phyloP scores from a whole-genome alignment of 2,329 filamentous ascomycete genomes.

The Arthrobotrys conoides region DNA sequence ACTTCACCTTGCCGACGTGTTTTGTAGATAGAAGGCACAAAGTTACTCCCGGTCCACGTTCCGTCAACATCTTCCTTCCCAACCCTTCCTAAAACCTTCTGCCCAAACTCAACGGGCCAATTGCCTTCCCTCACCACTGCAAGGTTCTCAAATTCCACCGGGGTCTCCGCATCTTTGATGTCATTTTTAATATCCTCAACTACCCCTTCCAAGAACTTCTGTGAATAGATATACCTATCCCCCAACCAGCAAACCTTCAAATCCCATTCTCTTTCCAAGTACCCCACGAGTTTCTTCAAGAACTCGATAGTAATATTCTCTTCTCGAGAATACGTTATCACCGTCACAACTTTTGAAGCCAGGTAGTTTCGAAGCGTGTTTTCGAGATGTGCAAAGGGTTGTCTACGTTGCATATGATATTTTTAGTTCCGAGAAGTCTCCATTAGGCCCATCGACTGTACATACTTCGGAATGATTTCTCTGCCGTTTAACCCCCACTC shows the following conservation, averaged over 20 bases:
- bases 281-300: constrained; percentile 62
- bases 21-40: constrained; percentile 42
- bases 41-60: constrained; percentile 20
- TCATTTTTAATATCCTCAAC: constrained; percentile 27
- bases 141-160: constrained; percentile 14
- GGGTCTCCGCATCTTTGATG: constrained; percentile 11
- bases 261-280: constrained; percentile 44
- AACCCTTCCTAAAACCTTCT: constrained; percentile 21
- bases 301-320: constrained; percentile 62
- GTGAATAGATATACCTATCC: constrained; percentile 43
- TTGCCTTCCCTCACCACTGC: background rate
- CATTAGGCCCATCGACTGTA: too few species aligned
- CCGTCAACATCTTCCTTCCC: constrained; percentile 30
- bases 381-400: constrained; percentile 53
- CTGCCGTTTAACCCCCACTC: constrained; percentile 49
- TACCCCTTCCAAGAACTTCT: constrained; percentile 22
- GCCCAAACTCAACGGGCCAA: constrained; percentile 1
- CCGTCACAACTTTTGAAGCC: constrained; percentile 53
- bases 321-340: constrained; percentile 59
- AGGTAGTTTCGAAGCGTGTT: constrained; percentile 58
- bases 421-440: constrained; percentile 5
- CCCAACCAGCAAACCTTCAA: constrained; percentile 60
- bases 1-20: constrained; percentile 10
- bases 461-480: constrained; percentile 52
- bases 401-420: background rate